Evolutionary conservation across 2,329 filamentous ascomycete species (phyloP).

Genomic region (Aspergillus spinulosporus): DNA sequence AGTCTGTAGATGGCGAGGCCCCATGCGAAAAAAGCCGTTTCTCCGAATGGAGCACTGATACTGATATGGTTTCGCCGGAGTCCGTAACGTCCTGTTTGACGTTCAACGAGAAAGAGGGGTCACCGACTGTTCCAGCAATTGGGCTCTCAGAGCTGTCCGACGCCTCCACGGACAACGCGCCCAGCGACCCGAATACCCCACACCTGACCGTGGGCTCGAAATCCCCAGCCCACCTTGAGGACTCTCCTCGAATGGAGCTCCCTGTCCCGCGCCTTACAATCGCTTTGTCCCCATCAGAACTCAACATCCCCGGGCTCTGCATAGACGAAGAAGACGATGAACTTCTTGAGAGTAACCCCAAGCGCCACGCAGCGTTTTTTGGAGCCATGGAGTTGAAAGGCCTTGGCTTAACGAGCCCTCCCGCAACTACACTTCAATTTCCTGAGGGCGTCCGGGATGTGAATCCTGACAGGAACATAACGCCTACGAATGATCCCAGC

Average conservation of each 20-base stretch:
- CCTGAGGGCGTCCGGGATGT: constrained; percentile 15
- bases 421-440: constrained; percentile 27
- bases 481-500: constrained; percentile 3
- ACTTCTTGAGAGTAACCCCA: constrained; percentile 35
- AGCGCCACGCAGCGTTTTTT: constrained; percentile 41
- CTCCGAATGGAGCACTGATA: constrained; percentile 44
- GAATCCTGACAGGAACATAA: constrained; percentile 3
- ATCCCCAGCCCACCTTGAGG: constrained; percentile 30
- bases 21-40: constrained; percentile 39
- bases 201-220: constrained; percentile 36
- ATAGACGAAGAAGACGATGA: constrained; percentile 36
- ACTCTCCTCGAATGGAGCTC: constrained; percentile 29
- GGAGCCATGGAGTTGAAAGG: constrained; percentile 32
- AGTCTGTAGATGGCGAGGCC: constrained; percentile 31
- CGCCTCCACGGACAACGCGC: constrained; percentile 23
- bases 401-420: constrained; percentile 29
- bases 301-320: constrained; percentile 34
- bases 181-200: constrained; percentile 40
- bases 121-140: constrained; percentile 23
- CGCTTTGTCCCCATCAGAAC: constrained; percentile 28
- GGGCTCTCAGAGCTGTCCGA: constrained; percentile 27
- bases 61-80: constrained; percentile 36
- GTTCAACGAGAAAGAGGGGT: constrained; percentile 30
- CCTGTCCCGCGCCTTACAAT: constrained; percentile 29
- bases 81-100: constrained; percentile 40